Evolutionary conservation across 768 basidiomycete species (phyloP), one percentile per base, ranked within the genome.

Genomic region (Clitopilus hobsonii): DNA sequence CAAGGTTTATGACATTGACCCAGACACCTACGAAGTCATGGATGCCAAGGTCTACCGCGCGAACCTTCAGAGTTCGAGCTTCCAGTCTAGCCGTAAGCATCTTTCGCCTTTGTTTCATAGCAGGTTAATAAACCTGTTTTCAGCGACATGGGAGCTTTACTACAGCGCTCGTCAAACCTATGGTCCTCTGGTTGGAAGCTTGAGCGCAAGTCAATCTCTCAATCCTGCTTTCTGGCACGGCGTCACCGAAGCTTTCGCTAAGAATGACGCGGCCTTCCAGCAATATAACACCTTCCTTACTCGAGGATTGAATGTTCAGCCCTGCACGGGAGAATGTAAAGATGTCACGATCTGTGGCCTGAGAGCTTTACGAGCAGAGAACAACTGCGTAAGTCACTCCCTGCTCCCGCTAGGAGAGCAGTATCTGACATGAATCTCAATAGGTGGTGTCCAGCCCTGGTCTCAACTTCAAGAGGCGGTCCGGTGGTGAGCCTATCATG

Each of bases 21-120:
- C 83, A 2, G 83, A 83, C 56, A 84, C 83, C 6, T 85, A 79
- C 59, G 85, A 85, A 60, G 65, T 87, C 49, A 81, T 86, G 78
- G 84, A 87, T 57, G 69, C 74, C 3, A 71, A 71, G 11, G 79
- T 78, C 0, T 82, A 78, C 62, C 68, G 71, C 49, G 79, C 71
- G 45, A 69, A 81, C 56, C 57, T 78, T 59, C 60, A 67, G 5
- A 71, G 72, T 51, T 69, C 79, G 0, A 61, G 61, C 3, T 84
- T 78, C 71, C 80, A 81, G 59, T 69, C 58, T 6, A 62, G 71
- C 8, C 81, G 81, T 81, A 51, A 65, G 75, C 54, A 13, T 6
- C 28, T 20, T 52, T 49, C 13, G 25, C n/a, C 18, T 14, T 24
- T 11, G 16, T 16, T 11, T 47, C 22, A 26, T 47, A 54, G 54